phyloP scores from a whole-genome alignment of 23 red algal genomes.

The Pyropia yezoensis region DNA sequence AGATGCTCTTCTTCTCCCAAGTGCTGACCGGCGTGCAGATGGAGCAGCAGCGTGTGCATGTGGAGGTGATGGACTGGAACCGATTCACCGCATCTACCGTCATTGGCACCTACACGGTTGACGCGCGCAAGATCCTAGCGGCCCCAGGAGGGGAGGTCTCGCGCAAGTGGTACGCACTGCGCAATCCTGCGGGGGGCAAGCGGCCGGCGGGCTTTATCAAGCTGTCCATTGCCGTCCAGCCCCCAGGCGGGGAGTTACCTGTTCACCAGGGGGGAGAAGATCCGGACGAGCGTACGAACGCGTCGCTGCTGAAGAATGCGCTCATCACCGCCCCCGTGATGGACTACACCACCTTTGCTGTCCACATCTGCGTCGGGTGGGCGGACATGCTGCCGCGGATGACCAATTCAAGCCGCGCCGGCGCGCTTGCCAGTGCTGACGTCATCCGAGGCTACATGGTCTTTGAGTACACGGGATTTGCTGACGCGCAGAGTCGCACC shows the following conservation, averaged over 20 bases:
- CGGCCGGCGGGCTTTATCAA: slow-evolving; percentile 70
- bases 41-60: slow-evolving; percentile 42
- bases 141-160: slow-evolving; percentile 42
- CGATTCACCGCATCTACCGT: slow-evolving; percentile 18
- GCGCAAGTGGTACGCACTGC: slow-evolving; percentile 68
- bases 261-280: slow-evolving; percentile 49
- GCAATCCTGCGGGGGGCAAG: slow-evolving; percentile 39
- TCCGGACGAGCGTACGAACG: slow-evolving; percentile 39
- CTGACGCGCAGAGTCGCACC: slow-evolving; percentile 6
- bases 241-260: slow-evolving; percentile 46
- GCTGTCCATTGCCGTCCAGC: slow-evolving; percentile 61
- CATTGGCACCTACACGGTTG: slow-evolving; percentile 54
- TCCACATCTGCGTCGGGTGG: slow-evolving; percentile 71
- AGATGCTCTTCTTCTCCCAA: slow-evolving; percentile 62
- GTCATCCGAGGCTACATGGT: slow-evolving; percentile 56
- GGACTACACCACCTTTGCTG: slow-evolving; percentile 51
- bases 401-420: background rate
- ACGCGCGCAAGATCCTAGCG: slow-evolving; percentile 50
- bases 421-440: slow-evolving; percentile 16
- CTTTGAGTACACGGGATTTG: slow-evolving; percentile 50
- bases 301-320: slow-evolving; percentile 55
- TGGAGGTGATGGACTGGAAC: slow-evolving; percentile 81
- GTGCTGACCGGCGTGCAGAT: slow-evolving; percentile 55
- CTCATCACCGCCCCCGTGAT: slow-evolving; percentile 59
- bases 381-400: slow-evolving; percentile 77